A percentile compares a stretch with the other conserved stretches of the same genome.
These are phyloP conservation scores for Fusarium musae DNA, from an alignment of 2,329 filamentous ascomycete species.

Conservation along the genomic window DNA sequence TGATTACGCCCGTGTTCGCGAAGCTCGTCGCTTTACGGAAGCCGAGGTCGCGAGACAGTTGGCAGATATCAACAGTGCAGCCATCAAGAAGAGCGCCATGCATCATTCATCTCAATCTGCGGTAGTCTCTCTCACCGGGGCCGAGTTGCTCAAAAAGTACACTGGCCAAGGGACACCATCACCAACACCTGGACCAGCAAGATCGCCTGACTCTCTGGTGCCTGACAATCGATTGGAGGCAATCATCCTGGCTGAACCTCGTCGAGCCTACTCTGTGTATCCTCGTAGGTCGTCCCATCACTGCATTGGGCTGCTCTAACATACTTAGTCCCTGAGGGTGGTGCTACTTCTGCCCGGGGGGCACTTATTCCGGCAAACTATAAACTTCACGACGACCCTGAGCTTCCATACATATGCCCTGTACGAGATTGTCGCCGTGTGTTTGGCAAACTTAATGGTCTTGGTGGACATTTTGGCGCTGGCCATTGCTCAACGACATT, in stretches of 20 bases:
- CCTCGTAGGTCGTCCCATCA: slow-evolving; percentile 11
- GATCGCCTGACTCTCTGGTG: not conserved
- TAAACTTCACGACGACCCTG: slow-evolving; percentile 36
- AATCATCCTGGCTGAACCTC: slow-evolving; percentile 31
- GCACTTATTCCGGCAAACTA: slow-evolving; percentile 50
- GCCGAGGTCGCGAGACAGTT: slow-evolving; percentile 24
- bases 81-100: slow-evolving; percentile 20
- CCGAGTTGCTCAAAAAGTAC: slow-evolving; percentile 28
- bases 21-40: slow-evolving; percentile 34
- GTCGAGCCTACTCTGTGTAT: slow-evolving; percentile 29
- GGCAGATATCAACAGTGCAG: slow-evolving; percentile 1
- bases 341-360: slow-evolving; percentile 36
- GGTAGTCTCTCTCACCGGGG: slow-evolving; percentile 20
- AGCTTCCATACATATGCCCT: slow-evolving; percentile 50
- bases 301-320: not conserved
- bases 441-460: slow-evolving; percentile 37
- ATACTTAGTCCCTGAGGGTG: slow-evolving; percentile 20
- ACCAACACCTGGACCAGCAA: not conserved
- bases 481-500: slow-evolving; percentile 43
- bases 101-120: not conserved
- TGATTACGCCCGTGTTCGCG: slow-evolving; percentile 4
- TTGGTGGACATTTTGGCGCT: slow-evolving; percentile 45
- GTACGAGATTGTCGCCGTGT: slow-evolving; percentile 51
- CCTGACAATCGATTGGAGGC: slow-evolving; percentile 14
- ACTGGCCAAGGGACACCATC: slow-evolving; percentile 9